Percentiles rank a stretch among this genome's conserved stretches.
Conservation (phyloP, 805 yeast genomes). For the Zygoascus flipseniorum region DNA sequence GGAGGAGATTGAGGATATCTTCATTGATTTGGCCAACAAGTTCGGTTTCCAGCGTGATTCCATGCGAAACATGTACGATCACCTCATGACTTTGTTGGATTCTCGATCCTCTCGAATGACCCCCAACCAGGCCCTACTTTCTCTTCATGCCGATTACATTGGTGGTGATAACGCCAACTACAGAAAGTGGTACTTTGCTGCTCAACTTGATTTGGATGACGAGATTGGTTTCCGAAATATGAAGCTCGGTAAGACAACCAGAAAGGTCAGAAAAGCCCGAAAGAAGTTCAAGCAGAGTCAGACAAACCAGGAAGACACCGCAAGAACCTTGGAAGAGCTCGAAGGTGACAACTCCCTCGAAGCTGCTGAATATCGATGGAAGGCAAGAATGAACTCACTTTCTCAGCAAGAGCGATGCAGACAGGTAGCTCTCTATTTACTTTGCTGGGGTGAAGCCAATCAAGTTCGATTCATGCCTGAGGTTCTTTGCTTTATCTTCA, state of each 20-base stretch:
- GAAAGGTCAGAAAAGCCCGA: slow-evolving; percentile 40
- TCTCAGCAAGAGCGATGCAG: slow-evolving; percentile 50
- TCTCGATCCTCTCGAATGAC: slow-evolving; percentile 78
- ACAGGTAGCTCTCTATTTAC: slow-evolving; percentile 54
- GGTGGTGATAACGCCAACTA: slow-evolving; percentile 87
- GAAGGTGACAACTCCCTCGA: slow-evolving; percentile 51
- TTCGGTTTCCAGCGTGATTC: slow-evolving; percentile 86
- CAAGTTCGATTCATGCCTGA: slow-evolving; percentile 88
- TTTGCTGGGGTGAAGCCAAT: slow-evolving; percentile 74
- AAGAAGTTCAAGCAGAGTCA: slow-evolving; percentile 32
- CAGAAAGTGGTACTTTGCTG: slow-evolving; percentile 87
- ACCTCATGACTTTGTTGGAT: slow-evolving; percentile 70
- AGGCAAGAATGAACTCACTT: slow-evolving; percentile 46
- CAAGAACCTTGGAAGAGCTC: slow-evolving; percentile 54
- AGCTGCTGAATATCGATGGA: slow-evolving; percentile 82
- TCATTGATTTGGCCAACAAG: slow-evolving; percentile 45
- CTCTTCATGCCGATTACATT: slow-evolving; percentile 83
- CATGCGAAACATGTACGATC: slow-evolving; percentile 71
- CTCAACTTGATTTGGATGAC: slow-evolving; percentile 69
- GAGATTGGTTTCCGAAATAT: slow-evolving; percentile 50
- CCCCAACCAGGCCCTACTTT: slow-evolving; percentile 59
- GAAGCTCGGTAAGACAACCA: slow-evolving; percentile 43
- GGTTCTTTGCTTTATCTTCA: slow-evolving; percentile 86
- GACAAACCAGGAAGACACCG: slow-evolving; percentile 41
- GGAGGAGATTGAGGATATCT: slow-evolving; percentile 52